Evolutionary conservation across 139 green algal species (phyloP), one percentile per base, ranked within the genome.

Genomic region (Chlorella sp.): DNA sequence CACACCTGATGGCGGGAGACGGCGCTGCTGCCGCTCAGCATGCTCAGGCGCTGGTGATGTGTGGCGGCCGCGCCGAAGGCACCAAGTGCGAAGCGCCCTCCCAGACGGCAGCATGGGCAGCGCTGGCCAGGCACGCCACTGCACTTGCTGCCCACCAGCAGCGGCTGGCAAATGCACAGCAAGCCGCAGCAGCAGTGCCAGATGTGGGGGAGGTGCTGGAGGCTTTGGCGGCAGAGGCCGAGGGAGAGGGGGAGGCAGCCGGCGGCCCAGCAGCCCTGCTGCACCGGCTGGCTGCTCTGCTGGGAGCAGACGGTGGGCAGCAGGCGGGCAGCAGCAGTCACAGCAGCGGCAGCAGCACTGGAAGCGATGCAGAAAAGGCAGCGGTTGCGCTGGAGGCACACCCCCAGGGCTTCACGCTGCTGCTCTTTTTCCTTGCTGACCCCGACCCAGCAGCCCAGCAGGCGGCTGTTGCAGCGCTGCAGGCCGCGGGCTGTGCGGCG

Each of bases 351-450:
- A 44, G 44, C 46, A 60, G 72, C 38, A 4, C 0, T 19, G 38
- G 0, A 20, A 40, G 14, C 3, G 72, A 28, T 40, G 43, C 8
- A 41, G 1, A 4, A 20, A 51, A 65, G 19, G 74, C 48, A 24
- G 74, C 74, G 20, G 74, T 48, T 56, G 72, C 16, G 44, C 32
- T 78, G 38, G 77, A 69, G 14, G 77, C 41, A 11, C 58, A 43
- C 2, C 60, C 60, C 34, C 43, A 34, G 38, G 62, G 43, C 30
- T 76, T 54, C 41, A 43, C n/a, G 20, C 79, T 84, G 38, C 44
- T 84, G 44, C 64, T 84, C 43, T 76, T 84, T n/a, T 68, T 75
- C 43, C 43, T 76, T 22, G 62, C 79, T 1, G 68, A 68, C 26
- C 58, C 77, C 11, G 67, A 75, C 36, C 56, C 79, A 19, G 5